Percentiles rank a stretch among this genome's conserved stretches.
These are phyloP conservation scores for Rutstroemia sp. DNA, from an alignment of 2,329 filamentous ascomycete genomes.

Conservation along the genomic window DNA sequence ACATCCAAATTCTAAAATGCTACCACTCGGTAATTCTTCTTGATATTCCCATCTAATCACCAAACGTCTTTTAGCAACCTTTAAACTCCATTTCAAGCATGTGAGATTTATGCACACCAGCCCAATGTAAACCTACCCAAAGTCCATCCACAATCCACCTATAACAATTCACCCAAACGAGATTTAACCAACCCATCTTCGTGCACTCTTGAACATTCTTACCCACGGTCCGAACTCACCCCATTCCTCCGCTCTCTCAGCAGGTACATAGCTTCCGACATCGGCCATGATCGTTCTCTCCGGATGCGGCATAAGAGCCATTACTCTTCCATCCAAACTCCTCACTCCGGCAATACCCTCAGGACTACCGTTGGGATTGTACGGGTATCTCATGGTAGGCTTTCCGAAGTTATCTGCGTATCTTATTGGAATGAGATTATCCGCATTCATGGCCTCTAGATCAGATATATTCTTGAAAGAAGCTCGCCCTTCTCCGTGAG, in stretches of 20 bases:
- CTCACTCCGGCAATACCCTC: constrained; percentile 62
- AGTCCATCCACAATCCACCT: neutral
- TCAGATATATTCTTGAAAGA: constrained; percentile 51
- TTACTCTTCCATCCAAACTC: constrained; percentile 55
- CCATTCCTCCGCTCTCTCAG: constrained; percentile 49
- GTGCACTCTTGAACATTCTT: constrained; percentile 64
- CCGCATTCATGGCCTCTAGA: constrained; percentile 48
- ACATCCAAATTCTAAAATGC: no score
- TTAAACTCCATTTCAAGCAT: neutral
- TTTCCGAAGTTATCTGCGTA: constrained; percentile 78
- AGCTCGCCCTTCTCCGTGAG: constrained; percentile 86
- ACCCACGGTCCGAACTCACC: constrained; percentile 66
- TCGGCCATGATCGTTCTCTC: constrained; percentile 62
- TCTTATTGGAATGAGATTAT: constrained; percentile 67
- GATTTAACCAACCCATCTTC: constrained; percentile 52
- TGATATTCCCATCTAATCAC: neutral
- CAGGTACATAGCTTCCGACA: constrained; percentile 58
- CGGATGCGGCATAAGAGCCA: constrained; percentile 71
- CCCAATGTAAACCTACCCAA: neutral
- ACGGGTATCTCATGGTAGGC: constrained; percentile 77
- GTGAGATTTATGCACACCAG: neutral
- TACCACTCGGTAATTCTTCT: no score
- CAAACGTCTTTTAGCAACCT: neutral
- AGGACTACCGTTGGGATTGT: constrained; percentile 72
- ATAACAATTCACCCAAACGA: neutral